Evolutionary conservation across 139 green algal species (phyloP).

Genomic region (Coelastrella sp.): DNA sequence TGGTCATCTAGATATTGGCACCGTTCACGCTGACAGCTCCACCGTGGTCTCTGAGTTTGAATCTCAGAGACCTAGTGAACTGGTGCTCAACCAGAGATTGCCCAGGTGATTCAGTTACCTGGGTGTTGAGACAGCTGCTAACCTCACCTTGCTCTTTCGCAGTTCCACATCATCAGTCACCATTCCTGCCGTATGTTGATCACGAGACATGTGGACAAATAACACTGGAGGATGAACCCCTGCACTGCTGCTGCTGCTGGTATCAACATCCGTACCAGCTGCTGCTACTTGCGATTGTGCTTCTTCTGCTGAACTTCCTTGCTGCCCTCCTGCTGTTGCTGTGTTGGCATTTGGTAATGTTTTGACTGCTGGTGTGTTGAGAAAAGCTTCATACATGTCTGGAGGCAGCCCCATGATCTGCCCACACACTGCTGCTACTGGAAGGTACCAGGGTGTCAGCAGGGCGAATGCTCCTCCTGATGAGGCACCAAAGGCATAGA

Average conservation of each 20-base stretch:
- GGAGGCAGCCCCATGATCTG: constrained; percentile 65
- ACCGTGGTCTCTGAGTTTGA: no score
- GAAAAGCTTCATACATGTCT: constrained; percentile 10
- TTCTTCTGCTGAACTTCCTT: neutral
- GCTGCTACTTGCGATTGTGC: neutral
- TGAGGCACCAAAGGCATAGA: constrained; percentile 70
- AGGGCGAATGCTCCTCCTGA: constrained; percentile 73
- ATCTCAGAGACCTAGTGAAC: no score
- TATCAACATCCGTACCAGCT: neutral
- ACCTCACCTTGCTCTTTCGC: constrained; percentile 43
- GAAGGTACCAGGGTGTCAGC: constrained; percentile 47
- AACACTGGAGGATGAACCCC: constrained; percentile 62
- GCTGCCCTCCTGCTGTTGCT: constrained; percentile 20
- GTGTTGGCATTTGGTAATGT: neutral
- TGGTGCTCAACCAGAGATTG: neutral
- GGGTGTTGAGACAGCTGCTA: no score
- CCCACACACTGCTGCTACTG: constrained; percentile 48
- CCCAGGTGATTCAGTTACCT: neutral
- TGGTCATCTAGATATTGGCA: no score
- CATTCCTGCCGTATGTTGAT: constrained; percentile 48
- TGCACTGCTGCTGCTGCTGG: neutral
- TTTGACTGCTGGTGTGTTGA: constrained; percentile 26
- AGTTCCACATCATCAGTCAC: constrained; percentile 54
- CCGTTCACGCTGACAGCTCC: no score
- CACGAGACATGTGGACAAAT: constrained; percentile 76